Conservation (phyloP, 129 eudicot genomes). For the Calendula officinalis region DNA sequence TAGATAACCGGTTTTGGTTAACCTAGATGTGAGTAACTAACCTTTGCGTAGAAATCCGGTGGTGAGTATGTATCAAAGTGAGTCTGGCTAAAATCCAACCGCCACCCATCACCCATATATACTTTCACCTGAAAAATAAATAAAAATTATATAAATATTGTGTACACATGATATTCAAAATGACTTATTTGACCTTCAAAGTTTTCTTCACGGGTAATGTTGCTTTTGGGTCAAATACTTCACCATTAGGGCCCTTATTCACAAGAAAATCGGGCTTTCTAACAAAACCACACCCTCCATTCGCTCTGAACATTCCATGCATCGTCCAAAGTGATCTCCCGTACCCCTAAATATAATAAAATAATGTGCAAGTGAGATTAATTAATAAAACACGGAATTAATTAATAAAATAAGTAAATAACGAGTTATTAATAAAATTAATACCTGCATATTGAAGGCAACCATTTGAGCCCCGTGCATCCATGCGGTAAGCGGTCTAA, state of each 20-base stretch:
- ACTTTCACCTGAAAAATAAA: conserved; percentile 52
- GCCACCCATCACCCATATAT: conserved; percentile 94
- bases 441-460: conserved; percentile 93
- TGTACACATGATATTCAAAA: conserved; percentile 7
- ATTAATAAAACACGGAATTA: neutral
- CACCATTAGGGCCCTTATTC: conserved; percentile 42
- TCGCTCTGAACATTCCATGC: conserved; percentile 45
- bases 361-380: neutral
- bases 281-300: conserved; percentile 42
- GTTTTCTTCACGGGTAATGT: conserved; percentile 58
- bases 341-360: conserved; percentile 30
- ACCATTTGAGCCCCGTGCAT: conserved; percentile 97
- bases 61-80: conserved; percentile 87
- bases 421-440: conserved; percentile 1
- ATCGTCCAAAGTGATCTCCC: conserved; percentile 48
- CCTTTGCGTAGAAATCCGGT: conserved; percentile 88
- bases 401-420: neutral
- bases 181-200: conserved; percentile 47
- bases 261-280: conserved; percentile 44
- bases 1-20: no score
- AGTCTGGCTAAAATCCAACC: conserved; percentile 82
- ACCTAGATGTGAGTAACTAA: neutral
- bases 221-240: conserved; percentile 70
- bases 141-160: neutral
- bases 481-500: conserved; percentile 74